Base-by-base conservation (phyloP, 83 land plant genomes). In the Diphasiastrum complanatum region DNA sequence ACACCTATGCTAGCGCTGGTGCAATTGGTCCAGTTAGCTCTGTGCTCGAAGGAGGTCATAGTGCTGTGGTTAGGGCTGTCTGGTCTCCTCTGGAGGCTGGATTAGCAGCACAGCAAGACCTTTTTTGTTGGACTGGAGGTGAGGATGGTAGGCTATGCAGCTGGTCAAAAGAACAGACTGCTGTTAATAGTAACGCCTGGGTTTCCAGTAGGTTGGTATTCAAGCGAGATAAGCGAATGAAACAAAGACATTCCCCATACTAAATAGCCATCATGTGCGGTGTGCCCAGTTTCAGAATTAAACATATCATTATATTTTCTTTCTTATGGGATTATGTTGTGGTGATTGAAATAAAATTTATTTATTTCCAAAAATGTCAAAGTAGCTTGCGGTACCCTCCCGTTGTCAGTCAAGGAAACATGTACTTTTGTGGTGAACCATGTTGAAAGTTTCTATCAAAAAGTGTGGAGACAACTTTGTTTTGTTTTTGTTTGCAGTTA, bases 61-160 rank as follows among this genome's bases (percentile, higher is more conserved):
- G 74, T 3, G 83, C 78, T 29, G 72, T 88, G 61, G 88, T 92
- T 34, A 73, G 97, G 56, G 66, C 80, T 34, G 76, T 89, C 25
- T 72, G 89, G 68, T 80, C 84, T 2, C 74, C 73, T 52, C 32
- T 37, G 23, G 45, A 37, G 26, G 53, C 4, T 0, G 37, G 43
- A 10, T 20, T 49, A 41, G 18, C 47, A 23, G 60, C 22, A 22
- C 62, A 58, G 36, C 75, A 41, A 23, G 81, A 78, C 25, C 59
- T 89, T 14, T 84, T 87, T 66, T 83, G 88, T 23, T 93, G 99
- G 99, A 85, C 97, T 10, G 99, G 99, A 12, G 99, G 89, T 23
- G 99, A 93, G 54, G 99, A 93, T 71, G 99, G 99, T 3, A 79
- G 92, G 3, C 64, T 93, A 12, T 93, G 99, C 58, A 83, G 96